These are phyloP conservation scores for Arthroderma sp. DNA, from an alignment of 2,329 filamentous ascomycete genomes.

Conservation along the genomic window DNA sequence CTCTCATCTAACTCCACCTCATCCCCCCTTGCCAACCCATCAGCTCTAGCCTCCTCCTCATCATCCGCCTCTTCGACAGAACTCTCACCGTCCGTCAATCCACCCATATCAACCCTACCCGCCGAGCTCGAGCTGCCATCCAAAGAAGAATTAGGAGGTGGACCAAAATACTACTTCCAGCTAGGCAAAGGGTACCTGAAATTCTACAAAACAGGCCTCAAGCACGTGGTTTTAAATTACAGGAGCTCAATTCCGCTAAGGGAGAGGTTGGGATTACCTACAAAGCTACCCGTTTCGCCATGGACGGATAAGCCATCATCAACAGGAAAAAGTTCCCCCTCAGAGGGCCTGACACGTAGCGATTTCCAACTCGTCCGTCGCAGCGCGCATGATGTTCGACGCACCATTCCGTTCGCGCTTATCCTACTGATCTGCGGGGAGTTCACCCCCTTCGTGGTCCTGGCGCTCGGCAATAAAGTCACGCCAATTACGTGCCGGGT, in stretches of 20 bases:
- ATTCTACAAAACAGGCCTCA: slow-evolving; percentile 82
- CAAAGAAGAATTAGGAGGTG: slow-evolving; percentile 23
- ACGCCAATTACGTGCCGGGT: slow-evolving; percentile 76
- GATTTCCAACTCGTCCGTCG: slow-evolving; percentile 59
- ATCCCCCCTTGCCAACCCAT: slow-evolving; percentile 1
- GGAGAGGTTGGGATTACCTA: slow-evolving; percentile 18
- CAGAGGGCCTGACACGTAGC: slow-evolving; percentile 40
- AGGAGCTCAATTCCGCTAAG: slow-evolving; percentile 22
- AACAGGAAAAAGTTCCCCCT: neutral
- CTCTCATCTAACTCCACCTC: neutral
- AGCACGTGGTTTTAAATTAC: slow-evolving; percentile 58
- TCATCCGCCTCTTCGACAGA: slow-evolving; percentile 7
- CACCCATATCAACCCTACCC: slow-evolving; percentile 37
- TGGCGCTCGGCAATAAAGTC: slow-evolving; percentile 52
- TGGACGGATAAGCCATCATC: slow-evolving; percentile 10
- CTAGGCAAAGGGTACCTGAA: slow-evolving; percentile 61
- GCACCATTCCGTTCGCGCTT: slow-evolving; percentile 64
- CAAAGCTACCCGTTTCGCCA: slow-evolving; percentile 23
- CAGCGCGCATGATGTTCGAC: slow-evolving; percentile 57
- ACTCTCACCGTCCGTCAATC: slow-evolving; percentile 12
- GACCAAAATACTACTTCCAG: slow-evolving; percentile 22
- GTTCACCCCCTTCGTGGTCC: slow-evolving; percentile 67
- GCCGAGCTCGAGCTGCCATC: slow-evolving; percentile 52
- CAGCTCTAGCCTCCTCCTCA: neutral
- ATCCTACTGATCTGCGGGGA: slow-evolving; percentile 71